These are phyloP conservation scores for Ceratocystis variospora DNA, from an alignment of 2,329 filamentous ascomycete species.

Conservation along the genomic window DNA sequence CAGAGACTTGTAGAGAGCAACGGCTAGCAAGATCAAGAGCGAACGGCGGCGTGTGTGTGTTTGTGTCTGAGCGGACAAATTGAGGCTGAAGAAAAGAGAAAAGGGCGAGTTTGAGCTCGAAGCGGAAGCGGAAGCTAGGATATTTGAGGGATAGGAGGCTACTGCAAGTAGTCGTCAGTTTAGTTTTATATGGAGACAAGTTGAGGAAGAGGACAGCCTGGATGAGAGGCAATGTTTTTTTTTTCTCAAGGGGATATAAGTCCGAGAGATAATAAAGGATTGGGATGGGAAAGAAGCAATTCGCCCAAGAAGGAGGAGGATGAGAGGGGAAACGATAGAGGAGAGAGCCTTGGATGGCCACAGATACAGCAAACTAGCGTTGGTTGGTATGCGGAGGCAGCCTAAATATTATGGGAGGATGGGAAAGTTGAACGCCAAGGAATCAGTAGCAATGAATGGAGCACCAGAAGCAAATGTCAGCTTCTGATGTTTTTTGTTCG, in stretches of 20 bases:
- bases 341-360: not conserved
- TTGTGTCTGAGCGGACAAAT: not conserved
- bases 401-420: not conserved
- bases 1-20: slow-evolving; percentile 4
- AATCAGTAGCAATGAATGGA: not conserved
- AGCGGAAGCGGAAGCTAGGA: not conserved
- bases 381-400: slow-evolving; percentile 1
- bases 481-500: not conserved
- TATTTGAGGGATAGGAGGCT: not conserved
- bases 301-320: slow-evolving; percentile 4
- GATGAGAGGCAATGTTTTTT: not conserved
- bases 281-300: not conserved
- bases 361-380: not conserved
- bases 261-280: slow-evolving; percentile 3
- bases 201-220: not conserved
- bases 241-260: not conserved
- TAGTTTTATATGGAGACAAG: slow-evolving; percentile 6
- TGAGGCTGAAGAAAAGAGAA: not conserved
- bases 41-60: not conserved
- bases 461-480: not conserved
- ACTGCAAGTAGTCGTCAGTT: not conserved
- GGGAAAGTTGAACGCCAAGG: slow-evolving; percentile 1
- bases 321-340: not conserved
- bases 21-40: not conserved
- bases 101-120: slow-evolving; percentile 3